Conservation (phyloP, 2,329 filamentous ascomycete species). For the Hirsutella minnesotensis region DNA sequence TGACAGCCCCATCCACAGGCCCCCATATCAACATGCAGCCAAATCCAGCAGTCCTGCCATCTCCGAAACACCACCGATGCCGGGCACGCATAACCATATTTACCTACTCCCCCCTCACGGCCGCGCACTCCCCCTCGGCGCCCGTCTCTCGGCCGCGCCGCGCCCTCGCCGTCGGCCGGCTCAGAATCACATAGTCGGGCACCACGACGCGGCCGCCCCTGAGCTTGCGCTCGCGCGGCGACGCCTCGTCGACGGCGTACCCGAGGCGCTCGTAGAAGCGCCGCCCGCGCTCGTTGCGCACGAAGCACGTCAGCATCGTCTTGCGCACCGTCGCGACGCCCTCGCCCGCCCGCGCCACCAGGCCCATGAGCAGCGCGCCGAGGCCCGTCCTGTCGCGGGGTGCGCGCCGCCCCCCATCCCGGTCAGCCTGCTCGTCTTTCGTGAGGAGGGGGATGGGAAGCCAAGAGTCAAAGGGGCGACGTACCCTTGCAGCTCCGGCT, state of each 20-base stretch:
- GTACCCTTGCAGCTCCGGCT: conserved; percentile 40
- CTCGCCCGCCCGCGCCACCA: conserved; percentile 39
- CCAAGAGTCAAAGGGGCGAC: conserved; percentile 7
- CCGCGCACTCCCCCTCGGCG: no score
- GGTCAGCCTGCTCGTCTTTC: no score
- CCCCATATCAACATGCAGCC: no score
- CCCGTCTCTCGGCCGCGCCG: no score
- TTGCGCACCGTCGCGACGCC: conserved; percentile 46
- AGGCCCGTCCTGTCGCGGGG: conserved; percentile 47
- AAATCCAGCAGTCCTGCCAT: no score
- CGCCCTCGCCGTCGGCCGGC: conserved; percentile 27
- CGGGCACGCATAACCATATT: no score
- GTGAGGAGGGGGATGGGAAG: not conserved
- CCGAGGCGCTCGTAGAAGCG: conserved; percentile 51
- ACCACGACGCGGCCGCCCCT: conserved; percentile 40
- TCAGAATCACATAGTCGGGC: conserved; percentile 50
- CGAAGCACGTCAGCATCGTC: conserved; percentile 65
- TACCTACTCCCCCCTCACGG: no score
- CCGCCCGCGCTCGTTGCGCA: conserved; percentile 43
- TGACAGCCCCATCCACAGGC: no score
- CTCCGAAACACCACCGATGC: no score
- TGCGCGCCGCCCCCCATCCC: no score
- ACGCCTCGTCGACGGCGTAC: conserved; percentile 41
- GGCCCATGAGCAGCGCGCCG: conserved; percentile 45
- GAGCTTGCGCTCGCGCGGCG: conserved; percentile 40